phyloP scores from a whole-genome alignment of 2,329 filamentous ascomycete species.

The Parastagonospora avenae region DNA sequence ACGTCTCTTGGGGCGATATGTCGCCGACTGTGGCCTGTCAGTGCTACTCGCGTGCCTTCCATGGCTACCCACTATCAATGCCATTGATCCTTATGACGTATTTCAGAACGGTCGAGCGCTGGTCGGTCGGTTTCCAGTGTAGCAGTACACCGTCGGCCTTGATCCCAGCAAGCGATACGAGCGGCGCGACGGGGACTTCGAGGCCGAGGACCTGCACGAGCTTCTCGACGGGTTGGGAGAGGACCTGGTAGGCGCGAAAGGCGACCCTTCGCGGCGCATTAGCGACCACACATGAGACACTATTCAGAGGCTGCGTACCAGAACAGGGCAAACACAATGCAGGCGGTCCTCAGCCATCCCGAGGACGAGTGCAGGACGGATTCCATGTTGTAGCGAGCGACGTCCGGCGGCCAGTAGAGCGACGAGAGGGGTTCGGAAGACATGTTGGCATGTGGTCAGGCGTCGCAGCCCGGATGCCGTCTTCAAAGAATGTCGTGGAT shows the following conservation, averaged over 20 bases:
- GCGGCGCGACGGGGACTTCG: constrained; percentile 87
- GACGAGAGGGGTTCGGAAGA: constrained; percentile 38
- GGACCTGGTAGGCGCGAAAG: constrained; percentile 83
- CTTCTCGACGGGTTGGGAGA: constrained; percentile 88
- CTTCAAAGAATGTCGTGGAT: neutral
- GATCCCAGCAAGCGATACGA: constrained; percentile 89
- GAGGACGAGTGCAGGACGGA: constrained; percentile 40
- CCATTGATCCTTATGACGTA: constrained; percentile 95
- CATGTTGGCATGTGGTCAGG: constrained; percentile 25
- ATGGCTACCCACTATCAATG: constrained; percentile 70
- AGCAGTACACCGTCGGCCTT: constrained; percentile 84
- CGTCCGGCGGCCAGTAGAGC: constrained; percentile 42
- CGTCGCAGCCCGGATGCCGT: constrained; percentile 11
- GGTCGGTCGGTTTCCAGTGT: constrained; percentile 82
- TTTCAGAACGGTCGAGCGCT: constrained; percentile 73
- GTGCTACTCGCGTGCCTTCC: constrained; percentile 6
- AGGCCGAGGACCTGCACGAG: constrained; percentile 90
- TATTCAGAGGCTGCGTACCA: constrained; percentile 26
- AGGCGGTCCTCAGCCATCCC: constrained; percentile 43
- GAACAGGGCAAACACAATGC: constrained; percentile 42
- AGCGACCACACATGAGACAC: neutral
- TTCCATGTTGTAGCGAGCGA: constrained; percentile 45
- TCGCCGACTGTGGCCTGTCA: constrained; percentile 70
- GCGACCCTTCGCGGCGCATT: constrained; percentile 66
- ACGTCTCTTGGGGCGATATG: constrained; percentile 77